Base-by-base conservation (phyloP, 768 basidiomycete species). In the Cytidiella melzeri region DNA sequence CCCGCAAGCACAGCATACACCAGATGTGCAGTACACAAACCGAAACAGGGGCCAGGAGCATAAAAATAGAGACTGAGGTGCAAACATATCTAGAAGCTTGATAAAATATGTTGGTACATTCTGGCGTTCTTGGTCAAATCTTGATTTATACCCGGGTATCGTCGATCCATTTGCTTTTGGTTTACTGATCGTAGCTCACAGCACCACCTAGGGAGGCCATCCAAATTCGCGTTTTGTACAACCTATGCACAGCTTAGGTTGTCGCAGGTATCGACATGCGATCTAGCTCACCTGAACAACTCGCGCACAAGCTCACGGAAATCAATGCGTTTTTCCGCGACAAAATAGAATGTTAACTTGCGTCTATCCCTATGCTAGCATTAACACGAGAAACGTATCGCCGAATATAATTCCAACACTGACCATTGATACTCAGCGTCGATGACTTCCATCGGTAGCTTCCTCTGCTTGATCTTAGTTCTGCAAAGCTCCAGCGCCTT, bases 361-460 rank as follows among this genome's bases (percentile, higher is more conserved):
- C 93, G 89, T 51, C 95, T 88, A 68, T 99, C 95, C 92, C 92
- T 93, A 58, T 7, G 10, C 7, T 19, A 9, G 7, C 19, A 19
- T 23, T 7, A 18, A 15, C 19, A 43, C 15, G 12, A 1, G 21
- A 45, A 11, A 44, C 26, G 38, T 39, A 53, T 25, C 23, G n/a
- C n/a, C n/a, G n/a, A n/a, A n/a, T 19, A 48, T 28, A 2, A 19
- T 38, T 10, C 25, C 10, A 13, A 48, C 40, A 70, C 86, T 24
- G 49, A 93, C 93, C 93, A 98, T 64, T 99, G 95, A 71, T 94
- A 99, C 69, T 98, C 95, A 26, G 94, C 95, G 67, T 97, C 95
- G 43, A 96, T 84, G 51, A 99, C 93, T 67, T 97, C 92, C 95
- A 99, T 99, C 15, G 93, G 93, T 62, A 97, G 70, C 64, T 92